These are phyloP conservation scores for Nyctanthes arbortristis DNA, from an alignment of 257 asterid species.

Conservation along the genomic window DNA sequence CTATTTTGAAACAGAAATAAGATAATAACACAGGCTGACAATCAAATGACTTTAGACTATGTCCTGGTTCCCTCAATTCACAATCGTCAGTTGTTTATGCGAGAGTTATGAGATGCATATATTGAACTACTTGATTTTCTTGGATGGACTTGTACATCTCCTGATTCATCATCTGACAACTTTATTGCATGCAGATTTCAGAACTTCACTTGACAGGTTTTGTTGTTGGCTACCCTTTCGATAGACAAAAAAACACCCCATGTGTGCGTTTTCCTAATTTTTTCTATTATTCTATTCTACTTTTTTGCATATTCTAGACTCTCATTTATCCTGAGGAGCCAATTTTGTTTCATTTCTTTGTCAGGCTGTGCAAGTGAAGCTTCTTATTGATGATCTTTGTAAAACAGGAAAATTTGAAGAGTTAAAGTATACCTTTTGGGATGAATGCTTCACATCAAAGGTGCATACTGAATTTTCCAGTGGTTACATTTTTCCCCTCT, in stretches of 20 bases:
- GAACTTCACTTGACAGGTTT: slow-evolving; percentile 58
- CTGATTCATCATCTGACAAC: slow-evolving; percentile 10
- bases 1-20: too few relatives aligned
- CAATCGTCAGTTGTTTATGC: not conserved
- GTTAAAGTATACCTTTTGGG: slow-evolving; percentile 75
- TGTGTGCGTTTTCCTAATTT: slow-evolving; percentile 33
- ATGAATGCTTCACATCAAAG: slow-evolving; percentile 85
- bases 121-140: not conserved
- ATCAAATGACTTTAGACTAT: too few relatives aligned
- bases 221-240: slow-evolving; percentile 68
- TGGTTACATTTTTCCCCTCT: not conserved
- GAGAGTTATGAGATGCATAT: not conserved
- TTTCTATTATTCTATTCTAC: slow-evolving; percentile 10
- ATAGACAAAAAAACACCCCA: slow-evolving; percentile 41
- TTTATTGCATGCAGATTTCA: slow-evolving; percentile 54
- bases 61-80: not conserved
- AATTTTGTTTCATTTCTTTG: slow-evolving; percentile 13
- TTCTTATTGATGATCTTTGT: slow-evolving; percentile 62
- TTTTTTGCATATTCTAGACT: slow-evolving; percentile 9
- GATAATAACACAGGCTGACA: too few relatives aligned
- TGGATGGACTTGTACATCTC: not conserved
- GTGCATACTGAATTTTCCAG: too few relatives aligned
- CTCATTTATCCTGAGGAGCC: slow-evolving; percentile 13
- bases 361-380: slow-evolving; percentile 74
- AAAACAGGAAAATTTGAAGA: slow-evolving; percentile 70